Conservation (phyloP, 139 green algal genomes). For the Tetradesmus lagerheimii region DNA sequence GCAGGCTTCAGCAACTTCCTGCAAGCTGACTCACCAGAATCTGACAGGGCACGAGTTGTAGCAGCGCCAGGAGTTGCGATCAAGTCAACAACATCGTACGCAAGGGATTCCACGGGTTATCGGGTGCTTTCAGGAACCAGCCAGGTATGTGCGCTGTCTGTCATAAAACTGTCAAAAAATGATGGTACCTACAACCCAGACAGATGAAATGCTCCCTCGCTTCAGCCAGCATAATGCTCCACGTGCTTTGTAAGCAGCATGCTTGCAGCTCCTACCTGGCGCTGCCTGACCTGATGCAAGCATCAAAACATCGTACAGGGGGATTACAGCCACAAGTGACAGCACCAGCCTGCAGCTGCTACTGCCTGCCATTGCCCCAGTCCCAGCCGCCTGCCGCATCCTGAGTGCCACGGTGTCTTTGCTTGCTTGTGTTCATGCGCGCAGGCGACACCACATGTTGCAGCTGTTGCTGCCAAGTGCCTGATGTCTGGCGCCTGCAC, state of each 20-base stretch:
- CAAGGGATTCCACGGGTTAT: neutral
- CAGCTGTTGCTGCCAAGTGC: neutral
- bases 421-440: neutral
- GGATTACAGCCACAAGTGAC: no score
- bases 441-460: neutral
- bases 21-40: neutral
- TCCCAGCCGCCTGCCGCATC: no score
- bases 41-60: neutral
- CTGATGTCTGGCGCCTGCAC: neutral
- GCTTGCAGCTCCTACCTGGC: no score
- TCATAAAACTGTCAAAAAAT: neutral
- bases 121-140: neutral
- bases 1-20: slow-evolving; percentile 23
- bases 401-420: no score
- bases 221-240: no score
- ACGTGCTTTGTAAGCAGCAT: no score
- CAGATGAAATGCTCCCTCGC: no score
- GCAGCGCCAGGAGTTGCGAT: neutral
- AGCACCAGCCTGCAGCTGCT: no score
- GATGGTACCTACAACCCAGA: no score
- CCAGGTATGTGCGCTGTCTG: neutral
- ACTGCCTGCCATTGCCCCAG: no score
- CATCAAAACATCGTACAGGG: no score
- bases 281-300: no score
- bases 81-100: neutral